These are phyloP conservation scores for Russula emetica DNA, from an alignment of 768 basidiomycete species.

Conservation along the genomic window DNA sequence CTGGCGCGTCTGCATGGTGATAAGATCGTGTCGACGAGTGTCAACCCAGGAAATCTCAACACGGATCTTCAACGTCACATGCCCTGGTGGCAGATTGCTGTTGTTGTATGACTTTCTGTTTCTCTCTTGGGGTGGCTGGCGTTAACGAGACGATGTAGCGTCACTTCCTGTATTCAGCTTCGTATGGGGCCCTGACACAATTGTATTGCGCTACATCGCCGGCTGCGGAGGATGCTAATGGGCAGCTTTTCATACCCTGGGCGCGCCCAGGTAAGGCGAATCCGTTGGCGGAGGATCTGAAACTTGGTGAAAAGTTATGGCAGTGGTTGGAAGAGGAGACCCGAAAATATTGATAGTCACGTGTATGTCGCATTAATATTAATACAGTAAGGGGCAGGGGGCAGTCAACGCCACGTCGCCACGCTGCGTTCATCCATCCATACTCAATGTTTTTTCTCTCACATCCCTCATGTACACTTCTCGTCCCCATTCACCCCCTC, in stretches of 20 bases:
- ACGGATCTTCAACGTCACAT: slow-evolving; percentile 17
- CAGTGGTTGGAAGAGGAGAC: slow-evolving; percentile 33
- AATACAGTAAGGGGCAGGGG: not conserved
- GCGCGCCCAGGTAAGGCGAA: slow-evolving; percentile 29
- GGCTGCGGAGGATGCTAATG: slow-evolving; percentile 38
- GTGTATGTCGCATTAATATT: not conserved
- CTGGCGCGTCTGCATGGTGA: slow-evolving; percentile 45
- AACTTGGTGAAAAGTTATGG: slow-evolving; percentile 33
- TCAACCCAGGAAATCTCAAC: slow-evolving; percentile 38
- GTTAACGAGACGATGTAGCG: not conserved
- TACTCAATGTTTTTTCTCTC: not conserved
- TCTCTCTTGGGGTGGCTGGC: not conserved
- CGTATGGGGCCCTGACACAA: slow-evolving; percentile 42
- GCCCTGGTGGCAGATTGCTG: not conserved
- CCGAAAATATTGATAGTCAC: slow-evolving; percentile 8
- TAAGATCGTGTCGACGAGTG: slow-evolving; percentile 42
- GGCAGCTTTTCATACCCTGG: slow-evolving; percentile 36
- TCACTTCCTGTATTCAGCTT: slow-evolving; percentile 1
- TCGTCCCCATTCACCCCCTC: not conserved
- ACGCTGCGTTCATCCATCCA: not conserved
- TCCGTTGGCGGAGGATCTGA: slow-evolving; percentile 28
- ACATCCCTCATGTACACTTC: not conserved
- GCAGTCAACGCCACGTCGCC: no score
- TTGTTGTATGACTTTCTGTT: not conserved
- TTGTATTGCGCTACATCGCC: slow-evolving; percentile 44